phyloP scores from a whole-genome alignment of 2,329 filamentous ascomycete species.

The Aspergillus alliaceus region DNA sequence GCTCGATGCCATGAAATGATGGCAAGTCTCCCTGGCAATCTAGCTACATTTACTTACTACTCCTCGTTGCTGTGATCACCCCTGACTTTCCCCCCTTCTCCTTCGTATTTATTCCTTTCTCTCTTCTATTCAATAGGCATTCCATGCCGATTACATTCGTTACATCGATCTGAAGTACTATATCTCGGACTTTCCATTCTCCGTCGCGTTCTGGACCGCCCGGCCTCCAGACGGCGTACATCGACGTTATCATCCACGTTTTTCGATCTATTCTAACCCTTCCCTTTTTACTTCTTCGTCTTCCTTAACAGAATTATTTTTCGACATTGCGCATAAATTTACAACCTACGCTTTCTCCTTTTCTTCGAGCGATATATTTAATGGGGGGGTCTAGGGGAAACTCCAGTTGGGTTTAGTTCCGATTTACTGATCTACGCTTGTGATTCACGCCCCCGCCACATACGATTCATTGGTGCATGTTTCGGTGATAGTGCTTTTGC shows the following conservation, averaged over 20 bases:
- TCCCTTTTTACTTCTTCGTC: not conserved
- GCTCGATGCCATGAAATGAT: not conserved
- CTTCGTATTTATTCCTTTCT: not conserved
- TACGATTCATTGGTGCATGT: conserved; percentile 14
- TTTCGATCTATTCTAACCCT: not conserved
- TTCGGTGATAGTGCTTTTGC: conserved; percentile 5
- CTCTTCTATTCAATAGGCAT: conserved; percentile 15
- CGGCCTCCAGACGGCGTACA: not conserved
- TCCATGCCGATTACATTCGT: conserved; percentile 31
- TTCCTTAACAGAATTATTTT: not conserved
- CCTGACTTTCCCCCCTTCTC: not conserved
- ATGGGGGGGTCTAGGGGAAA: not conserved
- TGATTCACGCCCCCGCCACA: conserved; percentile 19
- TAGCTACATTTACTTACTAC: not conserved
- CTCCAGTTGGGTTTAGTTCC: not conserved
- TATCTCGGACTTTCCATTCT: conserved; percentile 1
- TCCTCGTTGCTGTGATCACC: not conserved
- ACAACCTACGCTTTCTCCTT: not conserved
- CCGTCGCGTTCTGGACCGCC: conserved; percentile 6
- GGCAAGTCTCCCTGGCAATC: not conserved
- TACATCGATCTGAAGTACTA: conserved; percentile 8
- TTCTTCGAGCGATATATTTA: not conserved
- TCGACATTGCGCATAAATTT: not conserved
- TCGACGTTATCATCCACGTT: not conserved
- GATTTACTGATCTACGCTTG: conserved; percentile 11